Percentiles rank a stretch among this genome's conserved stretches.
Evolutionary conservation across 2,329 filamentous ascomycete species (phyloP).

Genomic region (Ophiobolus disseminans): DNA sequence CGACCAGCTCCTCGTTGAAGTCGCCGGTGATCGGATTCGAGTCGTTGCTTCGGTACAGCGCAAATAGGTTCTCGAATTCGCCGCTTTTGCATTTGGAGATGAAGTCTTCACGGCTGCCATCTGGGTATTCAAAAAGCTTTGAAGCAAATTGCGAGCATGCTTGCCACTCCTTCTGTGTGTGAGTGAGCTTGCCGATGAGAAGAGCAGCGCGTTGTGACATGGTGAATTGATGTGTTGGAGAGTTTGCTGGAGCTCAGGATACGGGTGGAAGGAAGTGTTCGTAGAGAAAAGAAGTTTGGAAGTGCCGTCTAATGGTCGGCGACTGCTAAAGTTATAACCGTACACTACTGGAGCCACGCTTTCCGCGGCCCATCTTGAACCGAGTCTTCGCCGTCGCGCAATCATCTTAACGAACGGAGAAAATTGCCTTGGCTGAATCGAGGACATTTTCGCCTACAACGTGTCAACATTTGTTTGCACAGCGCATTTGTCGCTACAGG

Average conservation of each 20-base stretch:
- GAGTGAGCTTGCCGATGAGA: slow-evolving; percentile 54
- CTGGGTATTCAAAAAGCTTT: slow-evolving; percentile 59
- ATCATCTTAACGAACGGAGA: slow-evolving; percentile 7
- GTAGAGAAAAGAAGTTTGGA: neutral
- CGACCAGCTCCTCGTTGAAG: slow-evolving; percentile 55
- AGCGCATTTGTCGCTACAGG: too few relatives aligned
- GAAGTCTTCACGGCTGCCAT: slow-evolving; percentile 63
- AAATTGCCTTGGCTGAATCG: slow-evolving; percentile 16
- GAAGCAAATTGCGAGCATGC: slow-evolving; percentile 42
- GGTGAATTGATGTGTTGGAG: neutral
- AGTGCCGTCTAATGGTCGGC: slow-evolving; percentile 20
- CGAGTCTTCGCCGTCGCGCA: slow-evolving; percentile 15
- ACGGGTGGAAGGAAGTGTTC: neutral
- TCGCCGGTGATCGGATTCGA: slow-evolving; percentile 60
- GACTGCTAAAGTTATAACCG: slow-evolving; percentile 24
- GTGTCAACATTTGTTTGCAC: neutral
- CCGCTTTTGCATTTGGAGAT: slow-evolving; percentile 62
- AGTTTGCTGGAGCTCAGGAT: neutral
- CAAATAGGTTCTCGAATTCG: slow-evolving; percentile 62
- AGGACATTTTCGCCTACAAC: neutral
- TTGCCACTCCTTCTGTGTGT: slow-evolving; percentile 57
- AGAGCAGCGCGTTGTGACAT: slow-evolving; percentile 51
- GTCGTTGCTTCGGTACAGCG: slow-evolving; percentile 65
- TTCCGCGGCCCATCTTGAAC: slow-evolving; percentile 31
- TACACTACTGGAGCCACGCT: slow-evolving; percentile 14